Percentiles rank a stretch among this genome's conserved stretches.
phyloP scores from a whole-genome alignment of 2,329 filamentous ascomycete genomes.

The Helotiales sp. region DNA sequence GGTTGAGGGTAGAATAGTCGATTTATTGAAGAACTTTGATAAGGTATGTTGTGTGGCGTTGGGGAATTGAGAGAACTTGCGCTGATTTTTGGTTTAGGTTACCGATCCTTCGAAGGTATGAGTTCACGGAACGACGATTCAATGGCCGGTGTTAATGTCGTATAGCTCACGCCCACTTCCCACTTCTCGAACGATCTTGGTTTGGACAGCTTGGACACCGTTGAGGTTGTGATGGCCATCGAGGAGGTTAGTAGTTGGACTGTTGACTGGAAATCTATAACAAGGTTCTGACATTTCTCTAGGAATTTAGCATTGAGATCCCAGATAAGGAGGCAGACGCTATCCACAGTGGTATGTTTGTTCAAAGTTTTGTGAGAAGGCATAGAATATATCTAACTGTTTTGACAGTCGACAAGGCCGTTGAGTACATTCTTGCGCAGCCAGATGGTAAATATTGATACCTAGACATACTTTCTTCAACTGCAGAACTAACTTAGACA shows the following conservation, averaged over 20 bases:
- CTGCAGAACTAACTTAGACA: constrained; percentile 19
- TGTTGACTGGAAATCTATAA: constrained; percentile 2
- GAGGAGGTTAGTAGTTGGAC: constrained; percentile 72
- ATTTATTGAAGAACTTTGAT: constrained; percentile 94
- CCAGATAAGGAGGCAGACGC: constrained; percentile 79
- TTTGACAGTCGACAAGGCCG: constrained; percentile 71
- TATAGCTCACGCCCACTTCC: constrained; percentile 77
- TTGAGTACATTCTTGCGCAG: constrained; percentile 75
- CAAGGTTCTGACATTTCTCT: constrained; percentile 37
- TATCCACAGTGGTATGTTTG: constrained; percentile 73
- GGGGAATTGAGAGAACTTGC: constrained; percentile 19
- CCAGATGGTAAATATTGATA: constrained; percentile 66
- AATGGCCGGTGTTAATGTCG: background rate
- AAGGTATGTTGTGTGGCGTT: constrained; percentile 66
- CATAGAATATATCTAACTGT: constrained; percentile 34
- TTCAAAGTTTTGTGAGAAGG: background rate
- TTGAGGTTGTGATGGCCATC: constrained; percentile 99
- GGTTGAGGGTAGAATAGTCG: constrained; percentile 90
- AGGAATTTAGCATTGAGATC: constrained; percentile 77
- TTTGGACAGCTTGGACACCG: constrained; percentile 95
- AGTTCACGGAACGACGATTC: background rate
- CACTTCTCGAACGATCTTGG: constrained; percentile 98
- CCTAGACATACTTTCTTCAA: background rate
- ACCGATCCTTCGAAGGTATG: constrained; percentile 67
- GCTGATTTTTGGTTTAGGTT: constrained; percentile 57